phyloP scores from a whole-genome alignment of 2,329 filamentous ascomycete species.

The Exophiala aquamarina region DNA sequence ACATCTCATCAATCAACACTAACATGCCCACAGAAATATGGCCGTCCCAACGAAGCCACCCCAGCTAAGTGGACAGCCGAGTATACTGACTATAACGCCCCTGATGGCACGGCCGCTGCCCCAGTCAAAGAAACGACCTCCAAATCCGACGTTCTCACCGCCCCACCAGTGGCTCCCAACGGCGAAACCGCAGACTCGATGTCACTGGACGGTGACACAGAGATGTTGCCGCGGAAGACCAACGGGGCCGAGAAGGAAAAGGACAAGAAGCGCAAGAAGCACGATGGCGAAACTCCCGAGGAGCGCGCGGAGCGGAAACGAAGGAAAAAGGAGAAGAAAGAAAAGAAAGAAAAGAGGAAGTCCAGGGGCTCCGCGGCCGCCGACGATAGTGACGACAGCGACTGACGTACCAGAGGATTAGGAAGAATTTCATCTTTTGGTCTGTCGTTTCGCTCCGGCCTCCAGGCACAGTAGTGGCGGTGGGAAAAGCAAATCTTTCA shows the following conservation, averaged over 20 bases:
- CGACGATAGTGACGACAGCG: slow-evolving; percentile 25
- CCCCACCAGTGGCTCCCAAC: slow-evolving; percentile 31
- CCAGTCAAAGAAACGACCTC: slow-evolving; percentile 46
- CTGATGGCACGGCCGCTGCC: slow-evolving; percentile 48
- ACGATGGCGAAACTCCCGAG: slow-evolving; percentile 55
- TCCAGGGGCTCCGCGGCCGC: slow-evolving; percentile 7
- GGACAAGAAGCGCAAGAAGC: slow-evolving; percentile 55
- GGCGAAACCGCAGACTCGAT: slow-evolving; percentile 42
- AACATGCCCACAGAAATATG: slow-evolving; percentile 67
- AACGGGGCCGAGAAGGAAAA: slow-evolving; percentile 44
- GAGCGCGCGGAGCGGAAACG: slow-evolving; percentile 50
- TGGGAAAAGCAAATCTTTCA: too few relatives aligned
- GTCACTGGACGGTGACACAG: slow-evolving; percentile 38
- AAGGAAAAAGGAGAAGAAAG: slow-evolving; percentile 56
- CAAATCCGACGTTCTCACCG: slow-evolving; percentile 36
- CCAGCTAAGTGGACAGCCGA: slow-evolving; percentile 88
- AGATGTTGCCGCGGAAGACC: slow-evolving; percentile 34
- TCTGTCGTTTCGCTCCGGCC: too few relatives aligned
- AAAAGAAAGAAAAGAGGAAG: slow-evolving; percentile 45
- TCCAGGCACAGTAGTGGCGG: too few relatives aligned
- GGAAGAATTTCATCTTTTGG: too few relatives aligned
- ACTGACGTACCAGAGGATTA: slow-evolving; percentile 9
- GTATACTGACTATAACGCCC: slow-evolving; percentile 84
- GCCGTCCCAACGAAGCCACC: slow-evolving; percentile 86
- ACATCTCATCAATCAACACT: slow-evolving; percentile 3